Evolutionary conservation across 1,284 basidiomycete species (phyloP).

Genomic region (Schizophyllum commune): DNA sequence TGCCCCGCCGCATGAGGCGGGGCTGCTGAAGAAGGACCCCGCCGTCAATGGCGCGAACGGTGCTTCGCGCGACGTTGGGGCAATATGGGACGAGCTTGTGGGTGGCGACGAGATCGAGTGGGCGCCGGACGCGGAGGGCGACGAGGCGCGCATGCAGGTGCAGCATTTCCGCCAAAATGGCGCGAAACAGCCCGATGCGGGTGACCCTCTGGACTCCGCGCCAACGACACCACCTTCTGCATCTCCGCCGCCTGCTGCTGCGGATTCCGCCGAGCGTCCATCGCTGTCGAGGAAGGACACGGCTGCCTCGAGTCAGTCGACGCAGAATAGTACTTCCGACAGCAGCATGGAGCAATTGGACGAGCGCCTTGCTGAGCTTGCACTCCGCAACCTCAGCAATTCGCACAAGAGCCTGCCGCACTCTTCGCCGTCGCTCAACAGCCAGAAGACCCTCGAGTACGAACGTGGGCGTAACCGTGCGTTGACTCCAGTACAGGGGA

Average conservation of each 20-base stretch:
- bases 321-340: constrained; percentile 2
- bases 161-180: constrained; percentile 12
- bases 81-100: constrained; percentile 47
- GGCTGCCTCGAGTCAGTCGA: not conserved
- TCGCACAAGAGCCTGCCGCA: constrained; percentile 8
- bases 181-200: constrained; percentile 4
- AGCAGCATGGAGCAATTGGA: not conserved
- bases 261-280: not conserved
- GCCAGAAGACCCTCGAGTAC: constrained; percentile 4
- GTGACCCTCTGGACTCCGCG: constrained; percentile 4
- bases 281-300: constrained; percentile 4
- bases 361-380: constrained; percentile 1
- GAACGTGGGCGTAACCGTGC: constrained; percentile 46
- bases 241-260: not conserved
- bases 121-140: constrained; percentile 39
- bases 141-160: constrained; percentile 20
- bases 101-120: constrained; percentile 35
- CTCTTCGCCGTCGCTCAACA: not conserved
- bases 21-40: constrained; percentile 43
- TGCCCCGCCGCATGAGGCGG: constrained; percentile 49
- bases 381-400: constrained; percentile 8
- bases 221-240: constrained; percentile 1
- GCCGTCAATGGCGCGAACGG: constrained; percentile 23
- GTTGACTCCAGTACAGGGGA: constrained; percentile 51
- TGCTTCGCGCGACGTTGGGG: constrained; percentile 42